Evolutionary conservation across 352 stramenopile species (phyloP), one percentile per base, ranked within the genome.

Genomic region (Globisporangium parvum): DNA sequence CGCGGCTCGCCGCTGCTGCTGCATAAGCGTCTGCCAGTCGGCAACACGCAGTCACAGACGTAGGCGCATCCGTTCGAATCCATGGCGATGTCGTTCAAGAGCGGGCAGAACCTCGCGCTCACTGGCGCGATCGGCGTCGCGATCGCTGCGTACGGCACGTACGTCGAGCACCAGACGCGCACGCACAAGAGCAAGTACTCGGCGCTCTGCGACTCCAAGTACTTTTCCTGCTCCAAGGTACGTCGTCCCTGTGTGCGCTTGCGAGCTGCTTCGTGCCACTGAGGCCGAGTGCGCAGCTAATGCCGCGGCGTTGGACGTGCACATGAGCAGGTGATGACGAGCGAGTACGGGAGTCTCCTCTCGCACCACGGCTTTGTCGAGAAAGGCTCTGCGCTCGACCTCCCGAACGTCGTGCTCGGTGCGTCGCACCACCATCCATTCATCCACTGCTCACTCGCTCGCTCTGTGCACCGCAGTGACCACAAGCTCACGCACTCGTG

Each of bases 181-280:
- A 42, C 46, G 17, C 40, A 70, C 24, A 33, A 63, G 14, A 67
- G 66, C 26, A 61, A 50, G 37, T 88, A 88, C 58, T 46, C 46
- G 40, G 70, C 77, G 41, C 51, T 85, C n/a, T 88, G 75, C n/a
- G 77, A 85, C 61, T 75, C 61, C 48, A 62, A 71, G 9, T 63
- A 60, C 37, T 85, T 77, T 44, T 85, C 72, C 8, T 88, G 75
- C 61, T 80, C 73, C 37, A 74, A 75, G 63, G 76, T 85, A 40
- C 42, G 44, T 26, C 28, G 28, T 12, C 12, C 31, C 3, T 31
- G 26, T 31, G 26, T 31, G 26, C 6, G 26, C 6, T 2, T 28
- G 26, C 3, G 26, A 6, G 26, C 26, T 31, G 26, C 26, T n/a
- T n/a, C n/a, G n/a, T n/a, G n/a, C n/a, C n/a, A n/a, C n/a, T n/a